Evolutionary conservation across 106 monocot genomes (phyloP).

Genomic region (Dactylorhiza incarnata): DNA sequence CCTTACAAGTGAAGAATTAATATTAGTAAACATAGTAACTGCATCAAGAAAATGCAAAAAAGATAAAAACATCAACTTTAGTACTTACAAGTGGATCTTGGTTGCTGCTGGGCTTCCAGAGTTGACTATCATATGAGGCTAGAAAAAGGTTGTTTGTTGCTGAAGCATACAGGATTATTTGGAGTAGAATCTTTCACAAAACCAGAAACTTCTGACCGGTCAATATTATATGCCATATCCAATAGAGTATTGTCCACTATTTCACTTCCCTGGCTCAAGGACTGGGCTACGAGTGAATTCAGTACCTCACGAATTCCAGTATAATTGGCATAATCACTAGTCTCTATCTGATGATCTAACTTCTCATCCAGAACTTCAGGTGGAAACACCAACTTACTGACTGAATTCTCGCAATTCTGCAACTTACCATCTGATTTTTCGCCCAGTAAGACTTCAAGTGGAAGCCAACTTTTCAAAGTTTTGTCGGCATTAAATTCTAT

Average conservation of each 20-base stretch:
- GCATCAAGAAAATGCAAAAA: neutral
- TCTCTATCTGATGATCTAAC: neutral
- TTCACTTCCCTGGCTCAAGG: neutral
- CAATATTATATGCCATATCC: neutral
- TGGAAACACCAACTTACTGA: constrained; percentile 4
- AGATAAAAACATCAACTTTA: neutral
- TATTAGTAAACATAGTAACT: no score
- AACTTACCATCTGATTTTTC: constrained; percentile 1
- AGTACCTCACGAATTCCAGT: neutral
- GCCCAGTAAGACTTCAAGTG: constrained; percentile 30
- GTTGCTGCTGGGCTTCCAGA: neutral
- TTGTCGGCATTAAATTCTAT: constrained; percentile 12
- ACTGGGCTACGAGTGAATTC: neutral
- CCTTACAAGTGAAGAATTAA: no score
- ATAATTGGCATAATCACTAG: neutral
- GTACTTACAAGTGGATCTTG: constrained; percentile 1
- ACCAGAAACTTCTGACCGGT: neutral
- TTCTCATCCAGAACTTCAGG: constrained; percentile 21
- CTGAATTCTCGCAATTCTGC: neutral
- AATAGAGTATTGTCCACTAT: neutral
- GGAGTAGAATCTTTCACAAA: neutral
- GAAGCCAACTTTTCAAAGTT: constrained; percentile 7
- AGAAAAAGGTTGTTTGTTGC: neutral
- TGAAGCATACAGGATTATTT: neutral
- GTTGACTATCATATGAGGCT: constrained; percentile 1